Evolutionary conservation across 768 basidiomycete genomes (phyloP).

Genomic region (Hemileccinum rubropunctum): DNA sequence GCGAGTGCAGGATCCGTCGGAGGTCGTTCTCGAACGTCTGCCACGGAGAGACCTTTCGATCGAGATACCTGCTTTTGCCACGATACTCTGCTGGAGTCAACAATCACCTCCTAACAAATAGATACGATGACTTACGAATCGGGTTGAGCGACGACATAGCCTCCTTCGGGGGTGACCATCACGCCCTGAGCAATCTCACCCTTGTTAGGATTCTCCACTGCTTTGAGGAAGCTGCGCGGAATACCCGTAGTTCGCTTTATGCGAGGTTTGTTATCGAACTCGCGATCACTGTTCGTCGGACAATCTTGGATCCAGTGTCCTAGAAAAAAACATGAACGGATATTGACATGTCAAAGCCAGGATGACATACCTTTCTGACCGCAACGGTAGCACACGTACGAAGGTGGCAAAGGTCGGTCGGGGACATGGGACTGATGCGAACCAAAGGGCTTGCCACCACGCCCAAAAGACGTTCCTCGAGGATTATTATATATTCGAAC

Average conservation of each 20-base stretch:
- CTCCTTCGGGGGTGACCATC: slow-evolving; percentile 98
- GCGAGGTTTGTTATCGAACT: slow-evolving; percentile 90
- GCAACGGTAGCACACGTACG: slow-evolving; percentile 98
- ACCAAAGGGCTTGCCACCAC: slow-evolving; percentile 51
- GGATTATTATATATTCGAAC: slow-evolving; percentile 63
- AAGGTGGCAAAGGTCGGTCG: slow-evolving; percentile 83
- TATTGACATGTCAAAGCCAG: not conserved
- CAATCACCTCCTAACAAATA: not conserved
- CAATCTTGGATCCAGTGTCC: slow-evolving; percentile 99
- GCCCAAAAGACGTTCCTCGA: slow-evolving; percentile 61
- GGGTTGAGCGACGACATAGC: slow-evolving; percentile 95
- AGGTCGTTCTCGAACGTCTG: slow-evolving; percentile 84
- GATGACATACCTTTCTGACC: slow-evolving; percentile 83
- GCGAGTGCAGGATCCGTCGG: slow-evolving; percentile 77
- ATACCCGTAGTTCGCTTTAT: slow-evolving; percentile 99
- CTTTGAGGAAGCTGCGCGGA: slow-evolving; percentile 94
- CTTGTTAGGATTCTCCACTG: slow-evolving; percentile 82
- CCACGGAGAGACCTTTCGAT: slow-evolving; percentile 76
- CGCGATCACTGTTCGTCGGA: slow-evolving; percentile 94
- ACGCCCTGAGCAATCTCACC: slow-evolving; percentile 78
- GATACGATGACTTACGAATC: slow-evolving; percentile 68
- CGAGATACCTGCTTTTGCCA: slow-evolving; percentile 92
- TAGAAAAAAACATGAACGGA: slow-evolving; percentile 31
- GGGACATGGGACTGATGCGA: slow-evolving; percentile 51
- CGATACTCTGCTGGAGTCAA: slow-evolving; percentile 57